phyloP scores from a whole-genome alignment of 768 basidiomycete species.

The Termitomyces sp. region DNA sequence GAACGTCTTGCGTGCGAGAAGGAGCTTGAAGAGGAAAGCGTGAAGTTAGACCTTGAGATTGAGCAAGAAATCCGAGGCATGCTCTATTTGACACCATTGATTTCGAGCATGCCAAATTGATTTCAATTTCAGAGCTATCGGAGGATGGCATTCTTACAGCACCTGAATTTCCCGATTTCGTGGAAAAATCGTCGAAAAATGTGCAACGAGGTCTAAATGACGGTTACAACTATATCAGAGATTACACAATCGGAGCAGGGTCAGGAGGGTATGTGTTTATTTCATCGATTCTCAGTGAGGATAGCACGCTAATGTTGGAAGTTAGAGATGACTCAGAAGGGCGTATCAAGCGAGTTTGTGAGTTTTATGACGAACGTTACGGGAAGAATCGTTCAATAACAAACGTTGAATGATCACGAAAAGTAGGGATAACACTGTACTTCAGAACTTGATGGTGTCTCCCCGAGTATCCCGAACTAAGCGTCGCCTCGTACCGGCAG shows the following conservation, averaged over 20 bases:
- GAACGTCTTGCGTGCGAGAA: constrained; percentile 69
- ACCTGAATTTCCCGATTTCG: constrained; percentile 90
- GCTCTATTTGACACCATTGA: neutral
- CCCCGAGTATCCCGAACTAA: constrained; percentile 90
- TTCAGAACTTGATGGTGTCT: neutral
- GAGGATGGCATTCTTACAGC: constrained; percentile 85
- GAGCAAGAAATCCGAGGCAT: constrained; percentile 82
- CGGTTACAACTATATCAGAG: constrained; percentile 93
- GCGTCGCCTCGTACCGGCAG: constrained; percentile 91
- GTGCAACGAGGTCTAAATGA: constrained; percentile 94
- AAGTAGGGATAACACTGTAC: constrained; percentile 44
- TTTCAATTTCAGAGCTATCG: constrained; percentile 58
- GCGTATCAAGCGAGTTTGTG: constrained; percentile 89
- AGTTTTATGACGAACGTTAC: constrained; percentile 89
- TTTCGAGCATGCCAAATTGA: neutral
- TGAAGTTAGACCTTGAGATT: constrained; percentile 81
- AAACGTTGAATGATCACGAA: constrained; percentile 96
- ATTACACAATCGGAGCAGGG: constrained; percentile 91
- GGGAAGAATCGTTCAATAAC: constrained; percentile 94
- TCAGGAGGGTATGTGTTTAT: constrained; percentile 64
- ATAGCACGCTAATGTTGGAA: neutral
- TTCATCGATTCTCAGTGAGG: neutral
- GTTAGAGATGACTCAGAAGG: constrained; percentile 87
- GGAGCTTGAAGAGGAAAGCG: constrained; percentile 79
- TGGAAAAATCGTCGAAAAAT: constrained; percentile 93